Evolutionary conservation across 192 early-diverging fungal species (phyloP), one percentile per base, ranked within the genome.

Genomic region (Jimgerdemannia flammicorona): DNA sequence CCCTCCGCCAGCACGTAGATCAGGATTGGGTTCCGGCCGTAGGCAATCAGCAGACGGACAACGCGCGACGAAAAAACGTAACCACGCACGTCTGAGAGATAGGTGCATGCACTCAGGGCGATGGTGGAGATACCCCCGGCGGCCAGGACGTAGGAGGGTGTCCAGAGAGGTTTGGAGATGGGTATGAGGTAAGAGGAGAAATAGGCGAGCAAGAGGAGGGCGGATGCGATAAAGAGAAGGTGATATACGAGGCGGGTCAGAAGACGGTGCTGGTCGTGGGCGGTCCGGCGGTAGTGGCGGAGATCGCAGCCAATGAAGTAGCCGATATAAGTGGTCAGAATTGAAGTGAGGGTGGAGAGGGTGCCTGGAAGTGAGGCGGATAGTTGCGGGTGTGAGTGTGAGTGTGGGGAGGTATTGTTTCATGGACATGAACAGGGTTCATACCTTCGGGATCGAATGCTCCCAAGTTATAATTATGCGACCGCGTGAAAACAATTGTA

Each of bases 151-250:
- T 82, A 89, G 10, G 77, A 80, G 2, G 85, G 88, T 0, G 87
- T 86, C 88, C 88, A 89, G n/a, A 89, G 77, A 18, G 75, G 72
- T 66, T 89, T 89, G 73, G 78, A 79, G 54, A 89, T 77, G 2
- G 88, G 88, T 7, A 89, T 42, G 29, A 74, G 44, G 70, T 74
- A 81, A 17, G 49, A 76, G 14, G 74, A 78, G 7, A 76, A 44
- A 20, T 67, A 64, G 10, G 65, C 66, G 4, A 75, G 4, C 43
- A 43, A 29, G 39, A 43, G 43, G 3, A 75, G 44, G 0, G 19
- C 49, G 2, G 43, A 49, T 20, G 74, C 6, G 67, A 0, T 39
- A n/a, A 75, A 4, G 2, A 75, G 11, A 19, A 69, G 42, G 66
- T n/a, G 39, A 10, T 69, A 44, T 20, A 19, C 18, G 6, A 68